These are phyloP conservation scores for Morella rubra DNA, from an alignment of 306 rosid species.

Conservation along the genomic window DNA sequence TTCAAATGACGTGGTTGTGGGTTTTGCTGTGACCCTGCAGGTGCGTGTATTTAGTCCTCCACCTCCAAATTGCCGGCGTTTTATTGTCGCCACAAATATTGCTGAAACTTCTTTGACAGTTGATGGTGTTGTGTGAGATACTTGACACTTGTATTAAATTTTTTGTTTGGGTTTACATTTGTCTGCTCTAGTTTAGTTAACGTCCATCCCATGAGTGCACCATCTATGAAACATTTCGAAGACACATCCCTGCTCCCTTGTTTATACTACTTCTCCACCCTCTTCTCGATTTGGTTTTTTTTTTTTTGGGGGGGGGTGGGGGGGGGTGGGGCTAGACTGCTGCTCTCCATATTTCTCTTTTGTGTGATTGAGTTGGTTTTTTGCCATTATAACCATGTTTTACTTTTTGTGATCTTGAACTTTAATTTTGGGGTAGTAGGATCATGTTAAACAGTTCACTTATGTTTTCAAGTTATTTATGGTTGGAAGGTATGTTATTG, in stretches of 20 bases:
- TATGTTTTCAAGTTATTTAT: slow-evolving; percentile 8
- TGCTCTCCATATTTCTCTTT: neutral
- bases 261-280: no score
- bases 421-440: slow-evolving; percentile 13
- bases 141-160: slow-evolving; percentile 25
- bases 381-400: neutral
- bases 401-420: slow-evolving; percentile 11
- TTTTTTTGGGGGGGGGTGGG: no score
- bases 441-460: slow-evolving; percentile 23
- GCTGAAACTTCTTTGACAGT: slow-evolving; percentile 99
- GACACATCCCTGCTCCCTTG: neutral
- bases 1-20: neutral
- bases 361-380: neutral
- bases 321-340: neutral
- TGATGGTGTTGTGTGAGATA: slow-evolving; percentile 95
- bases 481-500: slow-evolving; percentile 80
- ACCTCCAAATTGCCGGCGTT: slow-evolving; percentile 88
- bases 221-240: neutral
- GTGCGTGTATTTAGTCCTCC: slow-evolving; percentile 91
- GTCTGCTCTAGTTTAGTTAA: neutral
- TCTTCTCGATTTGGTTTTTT: no score
- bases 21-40: slow-evolving; percentile 43
- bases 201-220: neutral
- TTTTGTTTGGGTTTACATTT: slow-evolving; percentile 19
- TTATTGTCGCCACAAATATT: slow-evolving; percentile 93